phyloP scores from a whole-genome alignment of 805 yeast species.

The Candida suzukii region DNA sequence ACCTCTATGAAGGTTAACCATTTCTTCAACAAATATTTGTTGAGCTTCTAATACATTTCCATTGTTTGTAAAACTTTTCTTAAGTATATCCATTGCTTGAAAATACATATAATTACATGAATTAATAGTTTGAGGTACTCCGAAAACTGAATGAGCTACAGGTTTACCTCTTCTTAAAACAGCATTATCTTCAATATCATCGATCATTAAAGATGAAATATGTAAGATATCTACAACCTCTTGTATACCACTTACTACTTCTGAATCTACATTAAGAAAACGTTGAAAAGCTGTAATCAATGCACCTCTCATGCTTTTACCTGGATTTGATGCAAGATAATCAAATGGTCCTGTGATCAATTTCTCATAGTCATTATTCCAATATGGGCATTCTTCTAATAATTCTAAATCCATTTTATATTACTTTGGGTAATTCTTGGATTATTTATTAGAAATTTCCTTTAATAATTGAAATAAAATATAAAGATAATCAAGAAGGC shows the following conservation, averaged over 20 bases:
- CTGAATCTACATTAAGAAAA: conserved; percentile 37
- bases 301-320: conserved; percentile 47
- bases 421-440: too few species aligned
- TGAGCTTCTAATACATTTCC: conserved; percentile 18
- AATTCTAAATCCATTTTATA: not conserved
- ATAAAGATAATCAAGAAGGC: too few species aligned
- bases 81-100: conserved; percentile 46
- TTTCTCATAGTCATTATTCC: not conserved
- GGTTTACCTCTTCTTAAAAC: conserved; percentile 67
- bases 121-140: conserved; percentile 74
- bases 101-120: conserved; percentile 81
- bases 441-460: not conserved
- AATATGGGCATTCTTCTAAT: not conserved
- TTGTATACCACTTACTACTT: conserved; percentile 32
- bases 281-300: conserved; percentile 47
- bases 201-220: conserved; percentile 63
- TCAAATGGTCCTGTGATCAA: conserved; percentile 37
- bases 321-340: conserved; percentile 43
- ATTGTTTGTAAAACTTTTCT: conserved; percentile 19
- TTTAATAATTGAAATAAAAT: not conserved
- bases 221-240: conserved; percentile 54
- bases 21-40: conserved; percentile 55
- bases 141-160: conserved; percentile 72
- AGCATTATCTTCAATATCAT: conserved; percentile 84
- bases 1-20: conserved; percentile 78